Evolutionary conservation across 768 basidiomycete species (phyloP).

Genomic region (Boletus fagicola): DNA sequence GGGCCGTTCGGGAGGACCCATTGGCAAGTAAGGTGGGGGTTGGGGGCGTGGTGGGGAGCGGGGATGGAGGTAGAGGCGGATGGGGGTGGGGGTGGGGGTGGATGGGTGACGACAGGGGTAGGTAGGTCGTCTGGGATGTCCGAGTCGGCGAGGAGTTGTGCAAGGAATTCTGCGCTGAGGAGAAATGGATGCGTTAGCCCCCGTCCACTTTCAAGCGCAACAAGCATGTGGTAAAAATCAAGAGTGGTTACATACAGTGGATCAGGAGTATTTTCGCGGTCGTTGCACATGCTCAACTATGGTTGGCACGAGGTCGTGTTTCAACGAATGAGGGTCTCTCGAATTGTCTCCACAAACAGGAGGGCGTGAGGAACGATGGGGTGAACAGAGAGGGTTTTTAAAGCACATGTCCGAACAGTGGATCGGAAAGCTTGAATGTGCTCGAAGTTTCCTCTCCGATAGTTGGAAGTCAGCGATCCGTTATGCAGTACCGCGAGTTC

Average conservation of each 20-base stretch:
- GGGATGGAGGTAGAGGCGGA: neutral
- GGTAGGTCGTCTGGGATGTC: constrained; percentile 4
- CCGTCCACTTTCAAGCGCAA: neutral
- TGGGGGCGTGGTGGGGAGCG: too few species aligned
- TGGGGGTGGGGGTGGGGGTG: neutral
- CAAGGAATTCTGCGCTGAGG: constrained; percentile 15
- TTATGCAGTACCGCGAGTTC: neutral
- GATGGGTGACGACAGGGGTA: neutral
- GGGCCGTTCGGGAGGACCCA: constrained; percentile 4
- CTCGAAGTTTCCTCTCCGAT: neutral
- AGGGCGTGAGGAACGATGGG: neutral
- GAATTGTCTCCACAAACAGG: neutral
- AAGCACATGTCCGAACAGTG: neutral
- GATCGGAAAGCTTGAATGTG: neutral
- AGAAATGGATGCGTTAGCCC: neutral
- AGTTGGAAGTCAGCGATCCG: neutral
- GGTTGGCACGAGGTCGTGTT: neutral
- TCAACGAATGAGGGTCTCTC: neutral
- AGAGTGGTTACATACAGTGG: constrained; percentile 8
- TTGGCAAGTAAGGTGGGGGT: constrained; percentile 4
- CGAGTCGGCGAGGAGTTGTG: constrained; percentile 7
- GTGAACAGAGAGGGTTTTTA: constrained; percentile 3
- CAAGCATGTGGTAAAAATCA: neutral
- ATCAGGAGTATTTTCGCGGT: neutral
- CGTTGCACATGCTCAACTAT: constrained; percentile 1